Conservation (phyloP, 108 stramenopile genomes). For the Skeletonema costatum region DNA sequence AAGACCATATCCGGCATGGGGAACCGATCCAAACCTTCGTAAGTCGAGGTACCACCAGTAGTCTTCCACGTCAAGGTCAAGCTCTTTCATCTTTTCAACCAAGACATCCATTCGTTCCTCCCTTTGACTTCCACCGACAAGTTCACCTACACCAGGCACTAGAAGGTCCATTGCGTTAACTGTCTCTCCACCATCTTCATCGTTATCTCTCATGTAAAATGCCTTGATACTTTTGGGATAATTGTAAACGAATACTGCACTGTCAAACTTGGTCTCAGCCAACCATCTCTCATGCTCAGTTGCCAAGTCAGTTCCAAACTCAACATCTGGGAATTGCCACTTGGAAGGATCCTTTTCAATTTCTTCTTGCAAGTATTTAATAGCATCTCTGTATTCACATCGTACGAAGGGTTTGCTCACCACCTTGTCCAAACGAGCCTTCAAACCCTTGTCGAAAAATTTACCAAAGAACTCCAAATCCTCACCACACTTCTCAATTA, state of each 20-base stretch:
- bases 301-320: slow-evolving; percentile 96
- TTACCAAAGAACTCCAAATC: slow-evolving; percentile 93
- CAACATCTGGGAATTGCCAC: slow-evolving; percentile 97
- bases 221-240: slow-evolving; percentile 98
- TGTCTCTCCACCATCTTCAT: slow-evolving; percentile 93
- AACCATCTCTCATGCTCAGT: slow-evolving; percentile 98
- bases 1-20: slow-evolving; percentile 99
- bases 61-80: slow-evolving; percentile 87
- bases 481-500: slow-evolving; percentile 79
- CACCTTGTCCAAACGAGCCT: slow-evolving; percentile 76
- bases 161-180: slow-evolving; percentile 99
- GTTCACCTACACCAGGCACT: slow-evolving; percentile 98
- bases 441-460: slow-evolving; percentile 92
- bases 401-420: slow-evolving; percentile 84
- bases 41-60: slow-evolving; percentile 98
- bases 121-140: slow-evolving; percentile 98
- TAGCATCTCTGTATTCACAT: slow-evolving; percentile 90
- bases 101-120: slow-evolving; percentile 92
- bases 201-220: slow-evolving; percentile 99
- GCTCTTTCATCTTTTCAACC: slow-evolving; percentile 88
- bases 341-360: slow-evolving; percentile 95
- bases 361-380: slow-evolving; percentile 90
- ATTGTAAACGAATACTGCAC: slow-evolving; percentile 96
- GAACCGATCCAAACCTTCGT: slow-evolving; percentile 93
- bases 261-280: slow-evolving; percentile 91